Evolutionary conservation across 1,284 basidiomycete genomes (phyloP), one percentile per base, ranked within the genome.

Genomic region (Sphaerobolus stellatus): DNA sequence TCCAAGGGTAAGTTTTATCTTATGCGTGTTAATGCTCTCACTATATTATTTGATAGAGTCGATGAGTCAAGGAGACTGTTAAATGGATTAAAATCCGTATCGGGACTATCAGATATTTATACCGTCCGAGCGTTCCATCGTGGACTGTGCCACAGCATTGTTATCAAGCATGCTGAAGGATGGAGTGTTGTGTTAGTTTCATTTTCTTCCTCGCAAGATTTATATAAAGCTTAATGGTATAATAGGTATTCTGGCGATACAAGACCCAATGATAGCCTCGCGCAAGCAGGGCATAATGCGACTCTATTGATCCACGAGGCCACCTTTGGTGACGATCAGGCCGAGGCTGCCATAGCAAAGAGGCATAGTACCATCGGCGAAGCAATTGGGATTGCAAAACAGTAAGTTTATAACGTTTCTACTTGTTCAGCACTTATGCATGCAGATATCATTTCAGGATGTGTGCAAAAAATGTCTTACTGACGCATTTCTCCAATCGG

Each of bases 401-500:
- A 76, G 90, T 89, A 59, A 38, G 81, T 68, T 11, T 36, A 8
- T 40, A 27, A 43, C 46, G 16, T 45, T 45, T 52, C 48, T 38
- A 40, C n/a, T 49, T 24, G 34, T 40, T 18, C 36, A 9, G n/a
- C 38, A n/a, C n/a, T 44, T 14, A 8, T 25, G 11, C 28, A 29
- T 47, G n/a, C n/a, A n/a, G n/a, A n/a, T 50, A 9, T 44, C 28
- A 25, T 34, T 20, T 29, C 62, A 92, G 89, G 60, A 95, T 96
- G 92, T 76, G 80, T 6, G 94, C 93, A 1, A 74, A 84, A 54
- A 85, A 92, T 61, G 77, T 92, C 24, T 79, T 98, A 31, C 79
- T 98, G 24, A 98, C 94, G 2, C 95, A 98, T 70, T 98, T 98
- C 70, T 97, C 94, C 11, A 91, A 92, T 53, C 84, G 95, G 11